phyloP scores from a whole-genome alignment of 2,329 filamentous ascomycete species.

The Diaporthe eres region DNA sequence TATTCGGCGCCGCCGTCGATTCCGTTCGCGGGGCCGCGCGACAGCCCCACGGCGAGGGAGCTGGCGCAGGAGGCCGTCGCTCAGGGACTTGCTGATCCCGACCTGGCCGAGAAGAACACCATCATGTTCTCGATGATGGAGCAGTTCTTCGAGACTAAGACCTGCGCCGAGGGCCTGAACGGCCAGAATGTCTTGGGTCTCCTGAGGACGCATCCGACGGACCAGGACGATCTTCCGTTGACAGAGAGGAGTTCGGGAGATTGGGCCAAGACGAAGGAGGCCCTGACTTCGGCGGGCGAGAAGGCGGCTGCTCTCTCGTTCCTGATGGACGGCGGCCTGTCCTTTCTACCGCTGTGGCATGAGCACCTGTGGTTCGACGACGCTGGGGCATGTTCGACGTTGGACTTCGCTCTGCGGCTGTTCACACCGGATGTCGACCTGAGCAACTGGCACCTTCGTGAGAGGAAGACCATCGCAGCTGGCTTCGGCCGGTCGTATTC shows the following conservation, averaged over 20 bases:
- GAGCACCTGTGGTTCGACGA: constrained; percentile 60
- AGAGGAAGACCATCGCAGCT: constrained; percentile 55
- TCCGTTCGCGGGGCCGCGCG: constrained; percentile 49
- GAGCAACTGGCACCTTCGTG: constrained; percentile 58
- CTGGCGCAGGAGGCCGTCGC: constrained; percentile 42
- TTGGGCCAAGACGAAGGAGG: constrained; percentile 53
- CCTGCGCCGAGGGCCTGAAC: constrained; percentile 56
- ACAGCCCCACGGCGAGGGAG: constrained; percentile 45
- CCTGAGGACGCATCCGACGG: constrained; percentile 51
- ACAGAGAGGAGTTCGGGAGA: constrained; percentile 57
- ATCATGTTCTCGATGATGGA: constrained; percentile 50
- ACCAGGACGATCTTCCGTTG: constrained; percentile 55
- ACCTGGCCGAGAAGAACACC: constrained; percentile 45
- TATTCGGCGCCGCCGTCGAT: constrained; percentile 55
- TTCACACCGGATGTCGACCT: constrained; percentile 57
- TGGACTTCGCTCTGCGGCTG: constrained; percentile 66
- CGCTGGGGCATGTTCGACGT: constrained; percentile 57
- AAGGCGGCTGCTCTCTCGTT: constrained; percentile 58
- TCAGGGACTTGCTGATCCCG: constrained; percentile 46
- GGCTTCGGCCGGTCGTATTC: constrained; percentile 59
- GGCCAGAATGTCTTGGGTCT: constrained; percentile 60
- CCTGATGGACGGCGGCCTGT: constrained; percentile 59
- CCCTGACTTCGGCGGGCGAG: constrained; percentile 47
- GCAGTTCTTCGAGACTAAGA: constrained; percentile 53
- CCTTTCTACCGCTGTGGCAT: constrained; percentile 60